phyloP scores from a whole-genome alignment of 148 eudicot genomes.

The Linanthus parryae region DNA sequence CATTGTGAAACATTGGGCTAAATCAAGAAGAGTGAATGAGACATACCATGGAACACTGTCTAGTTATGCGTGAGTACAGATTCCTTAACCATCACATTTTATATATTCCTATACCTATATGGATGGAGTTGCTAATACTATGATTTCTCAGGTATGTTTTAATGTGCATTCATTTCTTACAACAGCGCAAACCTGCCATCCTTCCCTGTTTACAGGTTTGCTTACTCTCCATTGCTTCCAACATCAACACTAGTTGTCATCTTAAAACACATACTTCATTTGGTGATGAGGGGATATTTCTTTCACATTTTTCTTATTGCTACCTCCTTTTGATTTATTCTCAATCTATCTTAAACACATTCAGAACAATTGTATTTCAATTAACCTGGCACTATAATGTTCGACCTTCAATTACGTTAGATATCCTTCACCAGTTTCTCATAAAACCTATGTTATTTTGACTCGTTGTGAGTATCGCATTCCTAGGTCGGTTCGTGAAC shows the following conservation, averaged over 20 bases:
- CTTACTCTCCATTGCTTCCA: background rate
- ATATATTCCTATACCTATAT: background rate
- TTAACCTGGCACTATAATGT: too few relatives aligned
- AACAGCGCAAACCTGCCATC: slow-evolving; percentile 80
- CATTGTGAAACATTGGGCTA: slow-evolving; percentile 98
- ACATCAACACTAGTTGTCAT: too few relatives aligned
- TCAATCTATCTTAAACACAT: too few relatives aligned
- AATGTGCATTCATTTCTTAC: slow-evolving; percentile 97
- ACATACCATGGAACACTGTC: slow-evolving; percentile 95
- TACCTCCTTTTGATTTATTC: background rate
- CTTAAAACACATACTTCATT: too few relatives aligned
- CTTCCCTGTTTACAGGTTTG: slow-evolving; percentile 95
- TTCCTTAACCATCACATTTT: background rate
- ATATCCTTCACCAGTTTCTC: too few relatives aligned
- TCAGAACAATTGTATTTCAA: too few relatives aligned
- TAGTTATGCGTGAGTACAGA: slow-evolving; percentile 87
- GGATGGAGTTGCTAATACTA: slow-evolving; percentile 11
- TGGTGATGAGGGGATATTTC: too few relatives aligned
- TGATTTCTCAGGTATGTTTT: slow-evolving; percentile 72
- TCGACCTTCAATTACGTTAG: too few relatives aligned
- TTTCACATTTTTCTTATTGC: too few relatives aligned
- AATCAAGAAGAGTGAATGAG: slow-evolving; percentile 84
- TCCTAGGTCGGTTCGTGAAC: too few relatives aligned
- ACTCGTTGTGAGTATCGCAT: too few relatives aligned
- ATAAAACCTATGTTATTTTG: too few relatives aligned